These are phyloP conservation scores for Monosporascus sp. DNA, from an alignment of 2,329 filamentous ascomycete genomes.

Conservation along the genomic window DNA sequence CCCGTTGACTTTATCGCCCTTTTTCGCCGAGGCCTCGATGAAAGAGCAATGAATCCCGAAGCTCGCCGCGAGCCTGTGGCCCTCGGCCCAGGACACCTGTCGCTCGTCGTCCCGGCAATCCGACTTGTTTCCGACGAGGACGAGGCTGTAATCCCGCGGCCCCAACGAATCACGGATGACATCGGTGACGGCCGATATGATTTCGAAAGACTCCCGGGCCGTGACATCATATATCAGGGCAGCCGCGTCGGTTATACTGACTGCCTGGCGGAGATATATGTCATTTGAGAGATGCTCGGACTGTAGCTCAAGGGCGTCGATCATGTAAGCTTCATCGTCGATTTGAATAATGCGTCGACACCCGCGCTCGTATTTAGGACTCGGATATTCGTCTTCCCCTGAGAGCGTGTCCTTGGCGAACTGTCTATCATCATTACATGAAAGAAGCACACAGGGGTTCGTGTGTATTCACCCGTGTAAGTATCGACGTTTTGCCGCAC, in stretches of 20 bases:
- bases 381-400: constrained; percentile 15
- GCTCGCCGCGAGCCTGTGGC: constrained; percentile 19
- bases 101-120: constrained; percentile 26
- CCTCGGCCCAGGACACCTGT: constrained; percentile 27
- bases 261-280: constrained; percentile 30
- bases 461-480: constrained; percentile 28
- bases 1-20: constrained; percentile 29
- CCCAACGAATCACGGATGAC: constrained; percentile 23
- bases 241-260: constrained; percentile 36
- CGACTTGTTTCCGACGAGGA: constrained; percentile 32
- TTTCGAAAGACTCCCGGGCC: constrained; percentile 20
- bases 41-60: constrained; percentile 19
- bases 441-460: not conserved
- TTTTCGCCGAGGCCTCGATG: constrained; percentile 30
- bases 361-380: constrained; percentile 24
- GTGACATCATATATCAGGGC: constrained; percentile 23
- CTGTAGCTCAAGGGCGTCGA: constrained; percentile 34
- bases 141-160: constrained; percentile 27
- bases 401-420: constrained; percentile 27
- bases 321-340: constrained; percentile 24
- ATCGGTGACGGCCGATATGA: constrained; percentile 8
- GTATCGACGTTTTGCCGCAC: constrained; percentile 36
- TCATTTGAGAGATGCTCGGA: constrained; percentile 26
- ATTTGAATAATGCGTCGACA: constrained; percentile 30
- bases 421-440: constrained; percentile 15